phyloP scores from a whole-genome alignment of 2,329 filamentous ascomycete genomes.

The Exophiala spinifera region DNA sequence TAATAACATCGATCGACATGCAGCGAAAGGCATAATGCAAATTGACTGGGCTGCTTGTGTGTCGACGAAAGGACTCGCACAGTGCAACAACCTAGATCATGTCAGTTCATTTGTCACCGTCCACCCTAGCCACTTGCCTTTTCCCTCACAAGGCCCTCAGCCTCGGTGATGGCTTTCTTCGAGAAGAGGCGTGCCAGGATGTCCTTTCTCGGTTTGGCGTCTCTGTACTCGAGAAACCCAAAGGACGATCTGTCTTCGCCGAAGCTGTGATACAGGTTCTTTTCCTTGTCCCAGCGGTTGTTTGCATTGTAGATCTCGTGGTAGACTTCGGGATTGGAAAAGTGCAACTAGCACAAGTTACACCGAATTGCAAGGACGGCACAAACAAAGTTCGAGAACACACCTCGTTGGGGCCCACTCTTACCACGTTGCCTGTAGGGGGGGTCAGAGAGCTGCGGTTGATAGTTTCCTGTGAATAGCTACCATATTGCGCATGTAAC shows the following conservation, averaged over 20 bases:
- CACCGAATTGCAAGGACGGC: too few relatives aligned
- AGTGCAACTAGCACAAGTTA: slow-evolving; percentile 23
- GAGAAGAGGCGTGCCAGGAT: slow-evolving; percentile 25
- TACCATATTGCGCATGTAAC: too few relatives aligned
- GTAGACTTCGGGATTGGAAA: slow-evolving; percentile 24
- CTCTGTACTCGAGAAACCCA: slow-evolving; percentile 22
- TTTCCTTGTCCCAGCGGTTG: slow-evolving; percentile 29
- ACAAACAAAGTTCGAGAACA: too few relatives aligned
- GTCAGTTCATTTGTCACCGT: not conserved
- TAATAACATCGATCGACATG: slow-evolving; percentile 30
- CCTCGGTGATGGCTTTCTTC: slow-evolving; percentile 19
- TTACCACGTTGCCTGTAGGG: too few relatives aligned
- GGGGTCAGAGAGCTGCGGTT: too few relatives aligned
- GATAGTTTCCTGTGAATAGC: too few relatives aligned
- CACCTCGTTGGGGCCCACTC: too few relatives aligned
- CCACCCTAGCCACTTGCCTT: not conserved
- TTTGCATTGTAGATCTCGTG: slow-evolving; percentile 27
- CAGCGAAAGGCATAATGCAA: slow-evolving; percentile 24
- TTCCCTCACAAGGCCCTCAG: slow-evolving; percentile 21
- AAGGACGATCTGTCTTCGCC: slow-evolving; percentile 28
- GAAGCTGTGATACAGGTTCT: slow-evolving; percentile 27
- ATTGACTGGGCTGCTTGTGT: slow-evolving; percentile 15
- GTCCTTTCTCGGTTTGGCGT: slow-evolving; percentile 29
- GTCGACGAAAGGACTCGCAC: slow-evolving; percentile 19
- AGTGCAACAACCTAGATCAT: slow-evolving; percentile 11